Conservation (phyloP, 495 filamentous ascomycete species). For the Neurospora sp. region DNA sequence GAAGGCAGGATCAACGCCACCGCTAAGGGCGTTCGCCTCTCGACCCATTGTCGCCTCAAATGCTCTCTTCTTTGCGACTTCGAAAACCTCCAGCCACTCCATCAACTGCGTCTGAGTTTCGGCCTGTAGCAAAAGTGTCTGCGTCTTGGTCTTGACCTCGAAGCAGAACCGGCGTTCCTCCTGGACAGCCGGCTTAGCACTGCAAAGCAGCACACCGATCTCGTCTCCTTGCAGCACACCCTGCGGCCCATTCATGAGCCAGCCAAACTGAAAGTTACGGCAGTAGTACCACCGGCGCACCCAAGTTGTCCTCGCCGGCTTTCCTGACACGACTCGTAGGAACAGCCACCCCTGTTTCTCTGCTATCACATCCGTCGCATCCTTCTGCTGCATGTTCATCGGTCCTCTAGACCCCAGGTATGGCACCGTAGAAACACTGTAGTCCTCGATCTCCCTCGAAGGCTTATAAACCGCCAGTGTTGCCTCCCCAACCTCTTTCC, state of each 20-base stretch:
- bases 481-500: constrained; percentile 73
- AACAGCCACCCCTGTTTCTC: constrained; percentile 97
- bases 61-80: constrained; percentile 84
- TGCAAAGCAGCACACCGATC: constrained; percentile 90
- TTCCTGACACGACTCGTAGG: constrained; percentile 70
- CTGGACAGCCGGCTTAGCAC: constrained; percentile 76
- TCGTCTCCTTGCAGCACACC: constrained; percentile 93
- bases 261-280: constrained; percentile 91
- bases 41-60: constrained; percentile 65
- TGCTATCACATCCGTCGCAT: constrained; percentile 31
- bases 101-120: constrained; percentile 84
- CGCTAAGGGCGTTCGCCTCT: constrained; percentile 43
- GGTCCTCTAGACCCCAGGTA: constrained; percentile 66
- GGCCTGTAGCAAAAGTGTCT: constrained; percentile 78
- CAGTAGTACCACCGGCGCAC: constrained; percentile 89
- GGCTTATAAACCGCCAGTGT: constrained; percentile 62
- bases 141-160: constrained; percentile 97
- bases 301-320: constrained; percentile 81
- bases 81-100: constrained; percentile 88
- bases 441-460: constrained; percentile 87
- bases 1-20: constrained; percentile 74
- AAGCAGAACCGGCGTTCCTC: constrained; percentile 96
- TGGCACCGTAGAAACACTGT: constrained; percentile 75
- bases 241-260: constrained; percentile 76
- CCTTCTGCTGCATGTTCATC: constrained; percentile 40